A percentile compares a stretch with the other conserved stretches of the same genome.
phyloP scores from a whole-genome alignment of 1,284 basidiomycete species.

The Austroboletus novae-zelandiae region DNA sequence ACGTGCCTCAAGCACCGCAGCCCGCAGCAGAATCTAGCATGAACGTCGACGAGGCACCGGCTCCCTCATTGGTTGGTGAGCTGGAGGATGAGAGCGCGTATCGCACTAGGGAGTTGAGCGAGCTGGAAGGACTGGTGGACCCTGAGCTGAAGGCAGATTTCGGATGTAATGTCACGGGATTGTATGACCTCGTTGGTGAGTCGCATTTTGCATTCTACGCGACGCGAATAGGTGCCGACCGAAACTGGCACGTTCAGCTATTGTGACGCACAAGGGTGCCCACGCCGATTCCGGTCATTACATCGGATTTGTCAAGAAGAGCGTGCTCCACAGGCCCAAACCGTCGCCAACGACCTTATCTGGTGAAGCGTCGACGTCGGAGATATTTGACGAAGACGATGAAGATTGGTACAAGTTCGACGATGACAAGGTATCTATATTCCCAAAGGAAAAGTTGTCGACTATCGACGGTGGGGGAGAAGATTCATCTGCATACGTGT shows the following conservation, averaged over 20 bases:
- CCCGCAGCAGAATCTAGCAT: slow-evolving; percentile 26
- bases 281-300: slow-evolving; percentile 94
- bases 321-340: slow-evolving; percentile 47
- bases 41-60: slow-evolving; percentile 26
- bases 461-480: slow-evolving; percentile 86
- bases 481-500: slow-evolving; percentile 83
- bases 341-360: slow-evolving; percentile 1
- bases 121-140: slow-evolving; percentile 64
- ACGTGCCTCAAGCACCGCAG: slow-evolving; percentile 26
- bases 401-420: slow-evolving; percentile 90
- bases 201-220: slow-evolving; percentile 9
- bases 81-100: slow-evolving; percentile 62
- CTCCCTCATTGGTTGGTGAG: slow-evolving; percentile 36
- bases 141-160: slow-evolving; percentile 64
- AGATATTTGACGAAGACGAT: slow-evolving; percentile 47
- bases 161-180: slow-evolving; percentile 70
- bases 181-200: slow-evolving; percentile 85
- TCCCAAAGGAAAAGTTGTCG: slow-evolving; percentile 78
- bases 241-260: slow-evolving; percentile 46
- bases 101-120: slow-evolving; percentile 58
- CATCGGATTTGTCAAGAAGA: slow-evolving; percentile 85
- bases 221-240: background rate
- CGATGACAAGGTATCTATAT: slow-evolving; percentile 87
- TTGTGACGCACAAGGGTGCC: slow-evolving; percentile 96
- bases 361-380: slow-evolving; percentile 12